phyloP scores from a whole-genome alignment of 2,329 filamentous ascomycete species.

The Lasiodiplodia hormozganensis region DNA sequence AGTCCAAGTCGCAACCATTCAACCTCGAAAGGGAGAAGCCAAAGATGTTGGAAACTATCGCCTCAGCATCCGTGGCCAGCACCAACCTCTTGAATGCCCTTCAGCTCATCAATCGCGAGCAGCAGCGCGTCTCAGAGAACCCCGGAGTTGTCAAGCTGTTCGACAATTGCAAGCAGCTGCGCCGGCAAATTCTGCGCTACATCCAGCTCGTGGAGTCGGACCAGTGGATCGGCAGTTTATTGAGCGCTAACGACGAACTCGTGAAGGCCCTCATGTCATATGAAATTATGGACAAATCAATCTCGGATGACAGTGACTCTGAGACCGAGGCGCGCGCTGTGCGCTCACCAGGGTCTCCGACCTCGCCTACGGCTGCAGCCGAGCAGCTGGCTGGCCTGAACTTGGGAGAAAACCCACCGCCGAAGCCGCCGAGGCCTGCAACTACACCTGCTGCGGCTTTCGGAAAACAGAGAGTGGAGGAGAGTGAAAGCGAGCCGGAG shows the following conservation, averaged over 20 bases:
- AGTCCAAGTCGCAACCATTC: slow-evolving; percentile 69
- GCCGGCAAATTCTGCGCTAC: slow-evolving; percentile 85
- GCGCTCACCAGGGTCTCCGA: slow-evolving; percentile 21
- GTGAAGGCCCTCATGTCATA: slow-evolving; percentile 92
- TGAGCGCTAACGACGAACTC: slow-evolving; percentile 96
- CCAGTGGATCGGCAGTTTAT: slow-evolving; percentile 86
- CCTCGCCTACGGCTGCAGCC: slow-evolving; percentile 37
- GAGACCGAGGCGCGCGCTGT: slow-evolving; percentile 56
- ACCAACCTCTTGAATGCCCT: slow-evolving; percentile 88
- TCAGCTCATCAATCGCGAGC: slow-evolving; percentile 89
- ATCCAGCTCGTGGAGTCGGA: slow-evolving; percentile 90
- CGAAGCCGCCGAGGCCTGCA: slow-evolving; percentile 56
- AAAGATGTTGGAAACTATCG: slow-evolving; percentile 85
- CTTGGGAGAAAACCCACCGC: slow-evolving; percentile 52
- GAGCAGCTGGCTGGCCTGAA: slow-evolving; percentile 55
- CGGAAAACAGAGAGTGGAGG: slow-evolving; percentile 50
- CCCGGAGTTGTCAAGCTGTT: slow-evolving; percentile 76
- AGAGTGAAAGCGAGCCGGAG: slow-evolving; percentile 64
- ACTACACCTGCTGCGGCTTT: slow-evolving; percentile 42
- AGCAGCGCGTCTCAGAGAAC: slow-evolving; percentile 87
- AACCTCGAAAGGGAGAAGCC: slow-evolving; percentile 88
- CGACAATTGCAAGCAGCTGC: slow-evolving; percentile 83
- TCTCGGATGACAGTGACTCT: slow-evolving; percentile 74
- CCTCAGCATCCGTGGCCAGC: slow-evolving; percentile 86
- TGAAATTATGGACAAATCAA: slow-evolving; percentile 88